phyloP scores from a whole-genome alignment of 106 monocot genomes.

The Vanilla planifolia region DNA sequence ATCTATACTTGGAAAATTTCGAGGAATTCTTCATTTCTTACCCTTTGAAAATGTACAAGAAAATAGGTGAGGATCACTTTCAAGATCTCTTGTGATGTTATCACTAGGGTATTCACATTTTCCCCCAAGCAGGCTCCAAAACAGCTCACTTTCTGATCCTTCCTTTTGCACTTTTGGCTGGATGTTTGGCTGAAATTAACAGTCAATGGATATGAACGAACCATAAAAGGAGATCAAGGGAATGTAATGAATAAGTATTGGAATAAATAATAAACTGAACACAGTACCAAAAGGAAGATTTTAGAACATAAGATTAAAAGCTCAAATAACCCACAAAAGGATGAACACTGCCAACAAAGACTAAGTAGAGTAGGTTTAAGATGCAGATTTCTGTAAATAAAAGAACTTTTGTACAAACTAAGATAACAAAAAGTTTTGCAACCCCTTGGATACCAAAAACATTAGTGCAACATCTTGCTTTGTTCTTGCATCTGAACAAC shows the following conservation, averaged over 20 bases:
- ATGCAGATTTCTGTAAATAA: too few relatives aligned
- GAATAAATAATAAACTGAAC: neutral
- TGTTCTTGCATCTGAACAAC: too few relatives aligned
- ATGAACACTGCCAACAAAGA: too few relatives aligned
- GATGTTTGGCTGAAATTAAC: slow-evolving; percentile 68
- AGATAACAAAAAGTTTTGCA: too few relatives aligned
- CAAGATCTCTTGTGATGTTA: slow-evolving; percentile 61
- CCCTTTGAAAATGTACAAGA: slow-evolving; percentile 76
- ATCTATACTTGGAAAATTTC: neutral
- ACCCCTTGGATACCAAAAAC: too few relatives aligned
- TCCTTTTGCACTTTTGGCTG: slow-evolving; percentile 82
- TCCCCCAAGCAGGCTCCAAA: slow-evolving; percentile 85
- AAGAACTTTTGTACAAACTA: too few relatives aligned
- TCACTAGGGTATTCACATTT: slow-evolving; percentile 86
- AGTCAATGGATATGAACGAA: neutral
- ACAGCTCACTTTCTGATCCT: slow-evolving; percentile 84
- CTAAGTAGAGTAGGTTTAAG: too few relatives aligned
- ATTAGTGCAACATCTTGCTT: too few relatives aligned
- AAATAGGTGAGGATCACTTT: slow-evolving; percentile 90
- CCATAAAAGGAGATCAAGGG: neutral
- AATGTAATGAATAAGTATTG: neutral
- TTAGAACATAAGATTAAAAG: too few relatives aligned
- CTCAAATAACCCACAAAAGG: too few relatives aligned
- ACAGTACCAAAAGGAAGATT: too few relatives aligned
- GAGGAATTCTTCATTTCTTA: slow-evolving; percentile 13